Conservation (phyloP, 192 early-diverging fungal genomes). For the Podila epigama region DNA sequence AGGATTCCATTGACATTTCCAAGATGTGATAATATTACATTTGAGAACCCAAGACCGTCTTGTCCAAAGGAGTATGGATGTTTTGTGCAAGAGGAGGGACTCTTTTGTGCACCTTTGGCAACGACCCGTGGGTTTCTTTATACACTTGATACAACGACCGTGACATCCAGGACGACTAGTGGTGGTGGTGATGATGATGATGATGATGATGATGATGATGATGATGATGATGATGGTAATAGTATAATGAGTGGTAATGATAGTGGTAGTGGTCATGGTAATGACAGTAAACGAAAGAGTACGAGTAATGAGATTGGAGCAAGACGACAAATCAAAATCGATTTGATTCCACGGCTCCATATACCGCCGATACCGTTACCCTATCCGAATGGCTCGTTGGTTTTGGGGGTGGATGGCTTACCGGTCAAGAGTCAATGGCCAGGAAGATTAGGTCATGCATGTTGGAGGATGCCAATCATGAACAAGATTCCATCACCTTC, state of each 20-base stretch:
- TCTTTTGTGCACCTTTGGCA: constrained; percentile 23
- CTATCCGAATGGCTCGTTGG: not conserved
- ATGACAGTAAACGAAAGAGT: too few species aligned
- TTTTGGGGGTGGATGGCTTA: constrained; percentile 11
- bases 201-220: too few species aligned
- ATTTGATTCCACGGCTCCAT: constrained; percentile 16
- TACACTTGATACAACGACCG: constrained; percentile 16
- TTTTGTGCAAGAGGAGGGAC: constrained; percentile 27
- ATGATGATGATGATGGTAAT: too few species aligned
- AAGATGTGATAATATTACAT: constrained; percentile 12
- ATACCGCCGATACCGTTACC: not conserved
- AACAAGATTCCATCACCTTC: constrained; percentile 19
- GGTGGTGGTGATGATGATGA: too few species aligned
- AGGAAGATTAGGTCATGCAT: too few species aligned
- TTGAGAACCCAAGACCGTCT: constrained; percentile 5
- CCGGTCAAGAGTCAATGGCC: constrained; percentile 7
- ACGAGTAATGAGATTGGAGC: too few species aligned
- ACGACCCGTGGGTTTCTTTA: constrained; percentile 45
- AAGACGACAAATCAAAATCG: too few species aligned
- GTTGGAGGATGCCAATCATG: constrained; percentile 3
- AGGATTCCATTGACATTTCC: constrained; percentile 32
- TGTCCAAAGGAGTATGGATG: constrained; percentile 12
- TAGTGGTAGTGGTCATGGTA: too few species aligned
- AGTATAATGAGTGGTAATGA: too few species aligned
- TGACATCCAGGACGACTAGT: too few species aligned